phyloP scores from a whole-genome alignment of 495 filamentous ascomycete genomes.

The Penicillium pulvis region DNA sequence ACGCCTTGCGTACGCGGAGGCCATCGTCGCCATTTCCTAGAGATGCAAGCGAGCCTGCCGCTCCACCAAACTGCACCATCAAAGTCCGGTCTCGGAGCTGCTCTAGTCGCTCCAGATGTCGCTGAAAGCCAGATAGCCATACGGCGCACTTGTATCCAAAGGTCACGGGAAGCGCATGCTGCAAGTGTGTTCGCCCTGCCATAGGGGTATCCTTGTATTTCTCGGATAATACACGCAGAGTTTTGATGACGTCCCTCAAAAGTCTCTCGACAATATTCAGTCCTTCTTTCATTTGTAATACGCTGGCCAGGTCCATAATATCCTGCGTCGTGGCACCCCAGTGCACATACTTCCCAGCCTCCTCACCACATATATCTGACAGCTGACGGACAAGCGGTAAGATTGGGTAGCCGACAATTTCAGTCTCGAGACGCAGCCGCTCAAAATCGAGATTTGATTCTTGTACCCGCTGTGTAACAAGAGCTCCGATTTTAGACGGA shows the following conservation, averaged over 20 bases:
- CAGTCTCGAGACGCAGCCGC: constrained; percentile 39
- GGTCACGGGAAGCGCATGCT: constrained; percentile 42
- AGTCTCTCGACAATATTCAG: constrained; percentile 37
- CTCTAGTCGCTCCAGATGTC: constrained; percentile 7
- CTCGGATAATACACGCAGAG: constrained; percentile 31
- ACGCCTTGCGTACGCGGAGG: constrained; percentile 35
- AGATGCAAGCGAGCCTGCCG: constrained; percentile 44
- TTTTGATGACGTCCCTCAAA: constrained; percentile 28
- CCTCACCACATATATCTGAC: constrained; percentile 8
- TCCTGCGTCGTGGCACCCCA: constrained; percentile 54
- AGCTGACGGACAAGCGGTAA: constrained; percentile 48
- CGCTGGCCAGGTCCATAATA: constrained; percentile 48
- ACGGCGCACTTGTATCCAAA: constrained; percentile 14
- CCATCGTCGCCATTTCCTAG: constrained; percentile 20
- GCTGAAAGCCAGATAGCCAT: constrained; percentile 6
- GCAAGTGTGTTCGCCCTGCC: constrained; percentile 51
- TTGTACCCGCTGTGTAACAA: constrained; percentile 32
- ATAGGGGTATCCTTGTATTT: constrained; percentile 43
- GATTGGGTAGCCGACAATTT: constrained; percentile 53
- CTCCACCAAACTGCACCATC: constrained; percentile 41
- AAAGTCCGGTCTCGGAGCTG: constrained; percentile 3
- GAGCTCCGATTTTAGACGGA: constrained; percentile 38
- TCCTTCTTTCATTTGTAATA: constrained; percentile 46
- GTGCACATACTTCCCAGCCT: constrained; percentile 45
- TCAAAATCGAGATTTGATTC: constrained; percentile 28